Evolutionary conservation across 2,329 filamentous ascomycete genomes (phyloP).

Genomic region (Ascosphaera apis): DNA sequence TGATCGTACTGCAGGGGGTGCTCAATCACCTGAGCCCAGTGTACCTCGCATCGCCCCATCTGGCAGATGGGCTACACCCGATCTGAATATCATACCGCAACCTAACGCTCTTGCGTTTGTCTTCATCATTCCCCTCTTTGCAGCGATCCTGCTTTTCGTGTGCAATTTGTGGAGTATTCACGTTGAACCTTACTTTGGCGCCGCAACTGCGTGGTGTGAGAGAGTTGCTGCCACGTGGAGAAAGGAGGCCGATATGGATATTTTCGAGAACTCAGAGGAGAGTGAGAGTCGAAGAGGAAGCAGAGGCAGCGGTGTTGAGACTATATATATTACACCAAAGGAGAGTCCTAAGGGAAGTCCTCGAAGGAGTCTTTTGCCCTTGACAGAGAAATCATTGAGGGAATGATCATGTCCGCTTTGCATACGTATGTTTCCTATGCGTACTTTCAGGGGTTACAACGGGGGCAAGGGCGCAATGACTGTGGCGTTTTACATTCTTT

Average conservation of each 20-base stretch:
- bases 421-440: no score
- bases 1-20: not conserved
- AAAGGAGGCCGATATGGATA: not conserved
- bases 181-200: constrained; percentile 28
- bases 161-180: constrained; percentile 30
- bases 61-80: constrained; percentile 8
- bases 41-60: constrained; percentile 3
- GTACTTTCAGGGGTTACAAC: no score
- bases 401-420: not conserved
- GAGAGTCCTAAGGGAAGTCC: not conserved
- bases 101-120: constrained; percentile 17
- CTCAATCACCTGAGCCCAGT: not conserved
- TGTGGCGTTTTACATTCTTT: no score
- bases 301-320: not conserved
- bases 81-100: constrained; percentile 11
- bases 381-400: not conserved
- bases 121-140: constrained; percentile 22
- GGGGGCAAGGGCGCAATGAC: no score
- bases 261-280: not conserved
- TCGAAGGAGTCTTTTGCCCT: not conserved
- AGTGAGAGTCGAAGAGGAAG: not conserved
- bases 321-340: not conserved
- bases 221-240: constrained; percentile 8
- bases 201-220: constrained; percentile 10
- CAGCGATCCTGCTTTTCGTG: constrained; percentile 23